Base-by-base conservation (phyloP, 129 eudicot genomes). In the Flaveria brownii region DNA sequence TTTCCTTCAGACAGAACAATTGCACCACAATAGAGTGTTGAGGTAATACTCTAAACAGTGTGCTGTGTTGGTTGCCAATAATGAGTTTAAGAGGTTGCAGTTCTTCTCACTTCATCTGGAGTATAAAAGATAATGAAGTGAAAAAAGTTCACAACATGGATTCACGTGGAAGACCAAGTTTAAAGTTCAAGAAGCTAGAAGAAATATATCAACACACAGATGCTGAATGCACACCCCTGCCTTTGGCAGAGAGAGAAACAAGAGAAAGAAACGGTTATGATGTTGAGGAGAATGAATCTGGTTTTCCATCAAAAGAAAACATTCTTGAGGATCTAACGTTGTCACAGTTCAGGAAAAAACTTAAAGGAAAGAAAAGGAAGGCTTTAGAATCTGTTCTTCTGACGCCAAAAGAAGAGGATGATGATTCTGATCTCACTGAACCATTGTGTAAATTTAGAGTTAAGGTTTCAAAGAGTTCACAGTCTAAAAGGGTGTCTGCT, bases 51-150 rank as follows among this genome's bases (percentile, higher is more conserved):
- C 75, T 17, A 55, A 74, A 55, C 70, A 23, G 15, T 3, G 23
- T 20, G 6, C 5, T 81, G 75, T 65, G 66, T 23, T 52, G 45
- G 11, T 49, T 66, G 18, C 15, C 12, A 52, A 36, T 57, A 57
- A 91, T 90, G 98, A 81, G 63, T 56, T 85, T 79, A 71, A 86
- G 80, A 72, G 70, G 81, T 66, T 88, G 97, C 79, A 79, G 75
- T 47, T 49, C 79, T 26, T 56, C 73, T 51, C 90, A 88, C 70
- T 88, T 83, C 30, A 85, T 91, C 66, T 50, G 80, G 73, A 56
- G 84, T 25, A 80, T 87, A 7, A 86, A 82, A 76, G 80, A 74
- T 8, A 88, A 87, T 36, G 47, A 52, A 55, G 83, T 87, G 68
- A 54, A 43, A 30, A 86, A 79, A 76, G 70, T 83, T 54, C 75